Conservation (phyloP, 495 filamentous ascomycete species). For the Cryomyces antarcticus region DNA sequence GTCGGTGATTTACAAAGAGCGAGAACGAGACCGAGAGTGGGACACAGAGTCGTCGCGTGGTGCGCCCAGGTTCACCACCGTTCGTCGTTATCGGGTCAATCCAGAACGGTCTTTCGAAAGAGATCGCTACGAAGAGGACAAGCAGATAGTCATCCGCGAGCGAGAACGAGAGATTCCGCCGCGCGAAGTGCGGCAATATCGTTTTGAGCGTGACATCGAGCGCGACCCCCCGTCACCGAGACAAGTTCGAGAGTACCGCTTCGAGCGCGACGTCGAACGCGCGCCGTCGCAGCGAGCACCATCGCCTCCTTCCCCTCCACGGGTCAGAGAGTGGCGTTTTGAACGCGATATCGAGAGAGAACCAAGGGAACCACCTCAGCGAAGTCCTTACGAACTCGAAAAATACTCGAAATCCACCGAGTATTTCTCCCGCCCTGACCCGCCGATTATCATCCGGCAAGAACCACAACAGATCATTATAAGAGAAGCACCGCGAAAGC, state of each 20-base stretch:
- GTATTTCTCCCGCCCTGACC: conserved; percentile 30
- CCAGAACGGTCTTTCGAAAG: conserved; percentile 14
- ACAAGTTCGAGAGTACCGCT: neutral
- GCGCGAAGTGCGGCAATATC: neutral
- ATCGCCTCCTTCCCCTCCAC: conserved; percentile 8
- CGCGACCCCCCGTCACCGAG: neutral
- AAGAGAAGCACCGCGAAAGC: conserved; percentile 48
- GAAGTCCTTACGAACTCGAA: conserved; percentile 28
- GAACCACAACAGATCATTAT: conserved; percentile 54
- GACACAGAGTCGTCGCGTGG: neutral
- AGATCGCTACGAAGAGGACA: conserved; percentile 14
- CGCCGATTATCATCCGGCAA: conserved; percentile 49
- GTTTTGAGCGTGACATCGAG: neutral
- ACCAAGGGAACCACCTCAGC: conserved; percentile 2
- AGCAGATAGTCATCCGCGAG: conserved; percentile 16
- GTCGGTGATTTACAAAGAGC: neutral
- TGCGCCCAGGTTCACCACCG: conserved; percentile 12
- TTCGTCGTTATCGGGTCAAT: conserved; percentile 19
- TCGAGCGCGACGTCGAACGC: conserved; percentile 3
- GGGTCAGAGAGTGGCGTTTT: conserved; percentile 14
- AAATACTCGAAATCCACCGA: conserved; percentile 48
- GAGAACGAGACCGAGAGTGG: neutral
- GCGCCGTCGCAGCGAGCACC: conserved; percentile 3
- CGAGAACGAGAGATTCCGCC: conserved; percentile 3
- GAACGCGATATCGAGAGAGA: conserved; percentile 15